These are phyloP conservation scores for Daedalea quercina DNA, from an alignment of 768 basidiomycete species.

Conservation along the genomic window DNA sequence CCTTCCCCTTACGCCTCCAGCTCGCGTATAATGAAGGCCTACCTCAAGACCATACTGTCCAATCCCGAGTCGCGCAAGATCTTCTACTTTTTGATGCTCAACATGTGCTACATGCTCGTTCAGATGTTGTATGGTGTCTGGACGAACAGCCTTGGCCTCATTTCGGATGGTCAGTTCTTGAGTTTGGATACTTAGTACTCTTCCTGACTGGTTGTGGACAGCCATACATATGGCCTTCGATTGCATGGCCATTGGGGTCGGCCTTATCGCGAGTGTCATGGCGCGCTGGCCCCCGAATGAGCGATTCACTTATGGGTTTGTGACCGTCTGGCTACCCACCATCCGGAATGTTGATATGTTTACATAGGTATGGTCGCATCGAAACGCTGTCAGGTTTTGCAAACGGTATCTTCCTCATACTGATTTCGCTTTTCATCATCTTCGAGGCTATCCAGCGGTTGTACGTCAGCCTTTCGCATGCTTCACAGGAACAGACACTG, in stretches of 20 bases:
- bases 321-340: conserved; percentile 1
- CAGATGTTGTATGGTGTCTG: conserved; percentile 97
- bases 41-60: conserved; percentile 85
- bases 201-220: conserved; percentile 26
- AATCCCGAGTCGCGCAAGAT: conserved; percentile 93
- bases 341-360: background rate
- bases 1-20: conserved; percentile 20
- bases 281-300: conserved; percentile 96
- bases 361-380: conserved; percentile 82
- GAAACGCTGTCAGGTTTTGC: conserved; percentile 98
- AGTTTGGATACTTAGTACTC: background rate
- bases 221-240: conserved; percentile 99
- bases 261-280: conserved; percentile 94
- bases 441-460: conserved; percentile 96
- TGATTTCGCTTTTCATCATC: conserved; percentile 96
- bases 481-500: background rate
- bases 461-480: conserved; percentile 31
- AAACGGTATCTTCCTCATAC: conserved; percentile 88
- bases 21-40: conserved; percentile 40
- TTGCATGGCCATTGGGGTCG: conserved; percentile 94
- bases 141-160: conserved; percentile 95
- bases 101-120: conserved; percentile 92
- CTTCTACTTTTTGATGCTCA: conserved; percentile 93
- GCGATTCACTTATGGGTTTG: conserved; percentile 90
- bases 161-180: conserved; percentile 74